phyloP scores from a whole-genome alignment of 2,329 filamentous ascomycete genomes.

The Colletotrichum neosansevieriae region DNA sequence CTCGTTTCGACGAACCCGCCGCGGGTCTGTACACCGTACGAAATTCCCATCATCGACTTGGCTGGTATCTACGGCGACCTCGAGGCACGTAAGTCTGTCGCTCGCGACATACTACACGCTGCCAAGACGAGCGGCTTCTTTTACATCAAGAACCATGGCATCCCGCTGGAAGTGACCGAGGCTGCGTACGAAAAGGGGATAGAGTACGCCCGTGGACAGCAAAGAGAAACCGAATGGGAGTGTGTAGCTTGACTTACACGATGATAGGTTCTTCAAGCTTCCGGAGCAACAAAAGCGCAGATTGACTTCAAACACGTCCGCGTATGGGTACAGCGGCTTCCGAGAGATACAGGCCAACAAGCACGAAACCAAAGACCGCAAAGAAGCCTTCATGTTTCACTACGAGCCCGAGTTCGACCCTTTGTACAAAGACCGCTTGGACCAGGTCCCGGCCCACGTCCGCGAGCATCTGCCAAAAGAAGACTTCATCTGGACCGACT shows the following conservation, averaged over 20 bases:
- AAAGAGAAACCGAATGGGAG: slow-evolving; percentile 3
- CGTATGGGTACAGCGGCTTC: slow-evolving; percentile 34
- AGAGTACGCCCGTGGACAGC: slow-evolving; percentile 39
- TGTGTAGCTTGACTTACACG: slow-evolving; percentile 42
- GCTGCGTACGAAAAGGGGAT: slow-evolving; percentile 41
- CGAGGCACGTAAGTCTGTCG: slow-evolving; percentile 52
- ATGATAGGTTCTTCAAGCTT: slow-evolving; percentile 46
- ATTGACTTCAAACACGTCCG: slow-evolving; percentile 43
- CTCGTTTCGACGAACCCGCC: slow-evolving; percentile 46
- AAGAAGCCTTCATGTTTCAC: slow-evolving; percentile 47
- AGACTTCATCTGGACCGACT: slow-evolving; percentile 37
- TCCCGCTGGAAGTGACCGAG: slow-evolving; percentile 48
- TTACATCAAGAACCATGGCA: slow-evolving; percentile 60
- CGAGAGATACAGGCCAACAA: slow-evolving; percentile 41
- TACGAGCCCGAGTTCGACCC: slow-evolving; percentile 58
- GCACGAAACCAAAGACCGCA: slow-evolving; percentile 47
- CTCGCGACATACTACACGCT: slow-evolving; percentile 52
- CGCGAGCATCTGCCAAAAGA: slow-evolving; percentile 34
- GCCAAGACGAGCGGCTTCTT: slow-evolving; percentile 60
- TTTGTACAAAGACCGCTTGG: slow-evolving; percentile 15
- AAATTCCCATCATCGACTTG: slow-evolving; percentile 62
- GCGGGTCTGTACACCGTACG: slow-evolving; percentile 52
- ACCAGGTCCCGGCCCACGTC: slow-evolving; percentile 32
- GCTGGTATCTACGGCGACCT: slow-evolving; percentile 50
- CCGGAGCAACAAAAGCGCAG: slow-evolving; percentile 46